Base-by-base conservation (phyloP, 2,329 filamentous ascomycete genomes). In the Teratosphaeria nubilosa region DNA sequence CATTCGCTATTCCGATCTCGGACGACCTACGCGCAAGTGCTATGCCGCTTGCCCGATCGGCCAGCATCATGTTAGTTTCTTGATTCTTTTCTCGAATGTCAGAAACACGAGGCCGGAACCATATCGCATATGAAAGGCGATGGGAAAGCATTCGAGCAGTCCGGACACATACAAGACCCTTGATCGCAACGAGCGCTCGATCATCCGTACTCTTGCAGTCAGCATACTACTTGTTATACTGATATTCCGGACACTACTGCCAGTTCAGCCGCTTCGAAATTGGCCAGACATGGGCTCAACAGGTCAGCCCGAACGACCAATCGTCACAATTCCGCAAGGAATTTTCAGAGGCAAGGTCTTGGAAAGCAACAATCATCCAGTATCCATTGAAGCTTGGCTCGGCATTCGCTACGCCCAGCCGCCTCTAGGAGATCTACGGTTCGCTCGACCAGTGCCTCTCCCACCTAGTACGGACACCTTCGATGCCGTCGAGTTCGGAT, bases 341-440 rank as follows among this genome's bases (percentile, higher is more conserved):
- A 65, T 57, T 13, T 64, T 62, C 14, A 25, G 64, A 25, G 66
- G 66, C 20, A 65, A 57, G 14, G 11, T 63, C 6, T 54, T 66
- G 11, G 59, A 64, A 16, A 54, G 61, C 48, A 31, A 50, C 25
- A 60, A 64, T 22, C 63, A 66, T 53, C 64, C 64, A 4, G 59
- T 61, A 1, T 59, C 66, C 0, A 58, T 68, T 11, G 65, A 66
- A 58, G 66, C 62, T 13, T 77, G 75, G 60, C 67, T 76, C 11
- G 75, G 75, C 3, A 67, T 85, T 2, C 82, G 80, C 0, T 84
- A 80, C 65, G 82, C 81, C 3, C 76, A 80, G 60, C 75, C 80
- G 31, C 81, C 81, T 0, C 68, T 77, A 30, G 77, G 79, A 2
- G 69, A 77, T 54, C 73, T 83, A 52, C 77, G 83, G 9, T 84